Percentiles rank a stretch among this genome's conserved stretches.
phyloP scores from a whole-genome alignment of 495 filamentous ascomycete species.

The Penicillium argentinense region DNA sequence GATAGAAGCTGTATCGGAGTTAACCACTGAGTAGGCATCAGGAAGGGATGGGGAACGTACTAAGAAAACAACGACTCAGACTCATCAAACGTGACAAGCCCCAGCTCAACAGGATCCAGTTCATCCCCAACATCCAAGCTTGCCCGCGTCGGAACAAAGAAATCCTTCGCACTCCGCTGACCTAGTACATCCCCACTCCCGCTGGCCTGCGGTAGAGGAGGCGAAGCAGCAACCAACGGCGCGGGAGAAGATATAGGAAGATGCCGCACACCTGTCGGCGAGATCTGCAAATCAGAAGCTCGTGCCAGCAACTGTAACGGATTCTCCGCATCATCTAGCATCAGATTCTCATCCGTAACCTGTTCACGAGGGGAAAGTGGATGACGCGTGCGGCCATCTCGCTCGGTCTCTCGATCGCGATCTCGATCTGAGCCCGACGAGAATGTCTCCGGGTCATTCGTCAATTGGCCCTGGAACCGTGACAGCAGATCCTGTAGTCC shows the following conservation, averaged over 20 bases:
- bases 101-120: constrained; percentile 66
- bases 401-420: too few species aligned
- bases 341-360: constrained; percentile 48
- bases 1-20: constrained; percentile 55
- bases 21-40: neutral
- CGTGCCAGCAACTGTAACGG: constrained; percentile 68
- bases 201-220: constrained; percentile 6
- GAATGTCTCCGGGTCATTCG: constrained; percentile 22
- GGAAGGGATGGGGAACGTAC: constrained; percentile 39
- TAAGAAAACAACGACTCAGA: constrained; percentile 62
- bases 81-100: constrained; percentile 61
- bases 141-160: constrained; percentile 62
- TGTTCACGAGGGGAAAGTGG: neutral
- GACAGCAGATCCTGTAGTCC: constrained; percentile 57
- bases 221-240: constrained; percentile 11
- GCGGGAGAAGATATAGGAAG: constrained; percentile 15
- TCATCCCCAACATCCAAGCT: constrained; percentile 60
- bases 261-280: constrained; percentile 35
- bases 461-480: constrained; percentile 39
- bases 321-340: constrained; percentile 72
- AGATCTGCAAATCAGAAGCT: constrained; percentile 66
- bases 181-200: neutral
- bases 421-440: constrained; percentile 20
- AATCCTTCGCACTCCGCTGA: constrained; percentile 38
- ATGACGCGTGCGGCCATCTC: too few species aligned